Evolutionary conservation across 805 yeast species (phyloP).

Genomic region (Yamadazyma sp.): DNA sequence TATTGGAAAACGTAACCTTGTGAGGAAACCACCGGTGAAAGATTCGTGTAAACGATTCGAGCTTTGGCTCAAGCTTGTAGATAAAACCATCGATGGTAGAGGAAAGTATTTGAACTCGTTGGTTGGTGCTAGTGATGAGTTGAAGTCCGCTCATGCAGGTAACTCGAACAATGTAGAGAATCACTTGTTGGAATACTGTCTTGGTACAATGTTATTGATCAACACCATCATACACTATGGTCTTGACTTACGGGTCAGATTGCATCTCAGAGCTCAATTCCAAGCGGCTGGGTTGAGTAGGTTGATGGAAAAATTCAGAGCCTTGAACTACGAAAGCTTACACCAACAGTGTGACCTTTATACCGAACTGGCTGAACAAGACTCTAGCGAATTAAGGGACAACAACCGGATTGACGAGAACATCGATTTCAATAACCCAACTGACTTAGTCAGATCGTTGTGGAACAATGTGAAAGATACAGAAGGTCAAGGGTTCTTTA

Average conservation of each 20-base stretch:
- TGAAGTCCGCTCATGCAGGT: slow-evolving; percentile 44
- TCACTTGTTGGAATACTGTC: slow-evolving; percentile 66
- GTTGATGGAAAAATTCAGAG: slow-evolving; percentile 51
- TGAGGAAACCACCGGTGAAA: slow-evolving; percentile 36
- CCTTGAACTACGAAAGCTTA: slow-evolving; percentile 56
- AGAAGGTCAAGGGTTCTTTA: slow-evolving; percentile 56
- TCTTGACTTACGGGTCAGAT: slow-evolving; percentile 45
- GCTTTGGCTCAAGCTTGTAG: slow-evolving; percentile 69
- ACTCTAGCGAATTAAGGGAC: slow-evolving; percentile 45
- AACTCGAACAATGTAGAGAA: slow-evolving; percentile 53
- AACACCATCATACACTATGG: slow-evolving; percentile 59
- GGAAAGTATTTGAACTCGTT: slow-evolving; percentile 83
- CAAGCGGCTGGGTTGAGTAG: slow-evolving; percentile 55
- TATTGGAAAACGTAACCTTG: slow-evolving; percentile 30
- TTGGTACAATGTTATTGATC: slow-evolving; percentile 68
- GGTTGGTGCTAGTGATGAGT: slow-evolving; percentile 90
- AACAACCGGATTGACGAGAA: slow-evolving; percentile 37
- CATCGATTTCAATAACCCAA: slow-evolving; percentile 67
- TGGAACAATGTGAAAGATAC: slow-evolving; percentile 59
- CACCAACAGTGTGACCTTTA: slow-evolving; percentile 66
- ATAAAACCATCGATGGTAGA: slow-evolving; percentile 72
- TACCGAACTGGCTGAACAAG: slow-evolving; percentile 54
- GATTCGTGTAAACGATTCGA: slow-evolving; percentile 53
- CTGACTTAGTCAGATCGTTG: slow-evolving; percentile 60
- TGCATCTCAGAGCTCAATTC: slow-evolving; percentile 59